Base-by-base conservation (phyloP, 805 yeast species). In the Myxozyma geophila region DNA sequence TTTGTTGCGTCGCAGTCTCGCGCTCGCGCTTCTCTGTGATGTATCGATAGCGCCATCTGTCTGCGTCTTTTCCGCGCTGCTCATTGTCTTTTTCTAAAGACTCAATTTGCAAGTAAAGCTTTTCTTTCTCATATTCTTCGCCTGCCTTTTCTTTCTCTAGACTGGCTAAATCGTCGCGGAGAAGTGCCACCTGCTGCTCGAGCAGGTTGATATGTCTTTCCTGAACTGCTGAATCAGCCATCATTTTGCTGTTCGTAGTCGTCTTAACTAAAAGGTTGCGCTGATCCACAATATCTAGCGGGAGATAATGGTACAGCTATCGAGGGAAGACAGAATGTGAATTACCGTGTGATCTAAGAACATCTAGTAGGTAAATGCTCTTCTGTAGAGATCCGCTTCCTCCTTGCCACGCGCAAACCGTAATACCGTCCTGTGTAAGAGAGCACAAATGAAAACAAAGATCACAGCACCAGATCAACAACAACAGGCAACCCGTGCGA, bases 11-110 rank as follows among this genome's bases (percentile, higher is more conserved):
- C 13, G 44, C 23, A 28, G 51, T 53, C 51, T 64, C 67, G 6
- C 23, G 19, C 7, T 44, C 60, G 41, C 41, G 46, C 49, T 52
- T 57, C 35, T 62, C 67, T 8, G 54, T 48, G 40, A 48, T 23
- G 43, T n/a, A 61, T n/a, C 60, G 41, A 19, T 46, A 52, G 35
- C 62, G 55, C 67, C 67, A 64, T 12, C 55, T 40, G 37, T 64
- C 66, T 13, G 66, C 65, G 44, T 62, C 58, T 8, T n/a, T 44
- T 10, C 58, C 58, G 5, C 60, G 63, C 13, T 48, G 47, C 43
- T 55, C 66, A 23, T 9, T 41, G 19, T 64, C 67, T 19, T 43
- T 23, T 44, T 59, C 61, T 6, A 60, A 19, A n/a, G 52, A 56
- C n/a, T 63, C 64, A 12, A 59, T 44, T 47, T 59, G 58, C 15